A percentile compares a stretch with the other conserved stretches of the same genome.
Evolutionary conservation across 1,284 basidiomycete genomes (phyloP).

Genomic region (Fomitopsis schrenkii): DNA sequence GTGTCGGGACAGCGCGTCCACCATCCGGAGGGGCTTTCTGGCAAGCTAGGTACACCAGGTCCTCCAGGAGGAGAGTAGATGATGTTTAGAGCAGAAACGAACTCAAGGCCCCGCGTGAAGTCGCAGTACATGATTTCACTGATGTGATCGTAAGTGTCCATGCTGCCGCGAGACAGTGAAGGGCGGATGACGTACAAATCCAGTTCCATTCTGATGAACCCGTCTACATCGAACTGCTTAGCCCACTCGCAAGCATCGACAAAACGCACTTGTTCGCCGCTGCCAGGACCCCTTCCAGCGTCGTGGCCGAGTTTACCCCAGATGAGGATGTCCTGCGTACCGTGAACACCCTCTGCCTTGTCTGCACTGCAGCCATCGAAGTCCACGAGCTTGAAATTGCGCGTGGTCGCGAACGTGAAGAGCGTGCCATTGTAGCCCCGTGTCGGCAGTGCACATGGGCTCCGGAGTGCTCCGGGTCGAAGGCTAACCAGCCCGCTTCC

Average conservation of each 20-base stretch:
- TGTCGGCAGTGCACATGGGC: neutral
- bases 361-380: neutral
- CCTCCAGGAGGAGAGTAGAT: neutral
- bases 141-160: neutral
- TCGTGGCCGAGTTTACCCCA: neutral
- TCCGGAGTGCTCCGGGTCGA: neutral
- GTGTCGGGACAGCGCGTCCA: neutral
- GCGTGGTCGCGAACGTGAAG: constrained; percentile 2
- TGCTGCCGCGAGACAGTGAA: too few species aligned
- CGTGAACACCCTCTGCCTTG: neutral
- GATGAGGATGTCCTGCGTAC: neutral
- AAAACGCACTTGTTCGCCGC: neutral
- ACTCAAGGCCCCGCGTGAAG: neutral
- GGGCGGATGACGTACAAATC: neutral
- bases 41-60: neutral
- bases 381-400: neutral
- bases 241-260: neutral
- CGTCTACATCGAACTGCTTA: neutral
- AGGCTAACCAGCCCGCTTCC: neutral
- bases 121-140: constrained; percentile 1
- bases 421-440: neutral
- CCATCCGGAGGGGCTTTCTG: neutral
- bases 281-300: neutral
- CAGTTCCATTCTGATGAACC: neutral
- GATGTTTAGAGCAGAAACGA: neutral